phyloP scores from a whole-genome alignment of 2,329 filamentous ascomycete genomes.

The Colletotrichum noveboracense region DNA sequence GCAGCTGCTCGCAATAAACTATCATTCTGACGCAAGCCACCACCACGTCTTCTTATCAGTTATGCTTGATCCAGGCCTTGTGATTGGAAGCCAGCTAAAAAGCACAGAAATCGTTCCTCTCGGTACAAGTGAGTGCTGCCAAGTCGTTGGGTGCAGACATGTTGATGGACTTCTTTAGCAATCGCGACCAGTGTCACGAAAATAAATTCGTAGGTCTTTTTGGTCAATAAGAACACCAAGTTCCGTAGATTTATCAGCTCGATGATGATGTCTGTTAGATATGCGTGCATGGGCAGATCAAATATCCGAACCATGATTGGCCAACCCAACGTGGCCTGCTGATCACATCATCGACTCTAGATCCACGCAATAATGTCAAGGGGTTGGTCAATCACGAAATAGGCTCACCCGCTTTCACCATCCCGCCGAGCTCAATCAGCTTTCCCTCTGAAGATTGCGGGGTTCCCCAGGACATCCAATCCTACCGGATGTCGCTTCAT shows the following conservation, averaged over 20 bases:
- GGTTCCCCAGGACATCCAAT: neutral
- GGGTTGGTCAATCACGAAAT: constrained; percentile 20
- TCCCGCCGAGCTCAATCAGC: neutral
- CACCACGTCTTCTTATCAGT: neutral
- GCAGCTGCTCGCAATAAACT: neutral
- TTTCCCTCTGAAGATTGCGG: neutral
- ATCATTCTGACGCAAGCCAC: constrained; percentile 4
- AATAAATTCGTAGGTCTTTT: neutral
- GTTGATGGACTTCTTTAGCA: neutral
- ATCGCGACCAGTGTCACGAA: neutral
- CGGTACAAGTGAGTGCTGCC: neutral
- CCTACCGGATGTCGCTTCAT: constrained; percentile 7
- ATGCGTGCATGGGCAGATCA: neutral
- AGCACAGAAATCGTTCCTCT: neutral
- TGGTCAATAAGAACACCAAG: neutral
- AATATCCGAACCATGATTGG: neutral
- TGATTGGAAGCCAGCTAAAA: neutral
- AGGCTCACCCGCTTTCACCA: constrained; percentile 5
- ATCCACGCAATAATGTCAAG: constrained; percentile 15
- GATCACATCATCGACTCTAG: constrained; percentile 13
- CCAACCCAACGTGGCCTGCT: neutral
- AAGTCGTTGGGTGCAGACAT: neutral
- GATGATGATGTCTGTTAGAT: neutral
- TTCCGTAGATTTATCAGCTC: neutral
- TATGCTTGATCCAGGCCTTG: neutral